Base-by-base conservation (phyloP, 495 filamentous ascomycete genomes). In the Bryoglossum gracile region DNA sequence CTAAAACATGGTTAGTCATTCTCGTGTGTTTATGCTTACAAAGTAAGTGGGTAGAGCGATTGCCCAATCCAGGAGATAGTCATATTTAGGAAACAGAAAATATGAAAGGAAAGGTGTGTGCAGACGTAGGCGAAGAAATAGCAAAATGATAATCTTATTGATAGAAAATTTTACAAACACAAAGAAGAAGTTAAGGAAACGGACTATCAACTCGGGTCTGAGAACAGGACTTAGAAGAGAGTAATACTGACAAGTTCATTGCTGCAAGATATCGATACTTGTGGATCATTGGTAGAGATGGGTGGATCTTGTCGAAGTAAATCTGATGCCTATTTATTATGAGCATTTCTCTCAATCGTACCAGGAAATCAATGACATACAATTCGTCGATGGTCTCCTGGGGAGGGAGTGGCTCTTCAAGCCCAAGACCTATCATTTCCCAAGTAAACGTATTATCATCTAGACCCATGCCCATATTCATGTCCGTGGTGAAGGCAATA, bases 371-470 rank as follows among this genome's bases (percentile, higher is more conserved):
- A 23, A 30, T n/a, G 16, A 71, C 80, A 60, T 75, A 95, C 87
- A 99, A 63, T 59, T 95, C 88, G 59, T 95, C 85, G 43, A 95
- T 86, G 8, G 87, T 84, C 48, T 95, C 90, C 57, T 86, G 87
- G 8, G 78, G 73, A 1, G 92, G 92, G 25, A 97, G 69, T 42
- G 94, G 87, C 62, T 99, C 92, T 51, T 96, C 89, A 46, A 99
- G 62, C 13, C 91, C 94, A 43, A 99, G 65, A 21, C 87, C 82
- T 43, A 99, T 94, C 83, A 99, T 86, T 57, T 96, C 90, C 90
- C 89, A 95, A 14, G 74, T 62, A 63, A 82, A 71, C 67, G 72
- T 70, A 52, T 55, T 48, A 46, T 69, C 65, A 51, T 74, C 65
- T 44, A 73, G 66, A 10, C 59, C 67, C 53, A 65, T 63, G 50